These are phyloP conservation scores for Pholiota adiposa DNA, from an alignment of 1,284 basidiomycete genomes.

Conservation along the genomic window DNA sequence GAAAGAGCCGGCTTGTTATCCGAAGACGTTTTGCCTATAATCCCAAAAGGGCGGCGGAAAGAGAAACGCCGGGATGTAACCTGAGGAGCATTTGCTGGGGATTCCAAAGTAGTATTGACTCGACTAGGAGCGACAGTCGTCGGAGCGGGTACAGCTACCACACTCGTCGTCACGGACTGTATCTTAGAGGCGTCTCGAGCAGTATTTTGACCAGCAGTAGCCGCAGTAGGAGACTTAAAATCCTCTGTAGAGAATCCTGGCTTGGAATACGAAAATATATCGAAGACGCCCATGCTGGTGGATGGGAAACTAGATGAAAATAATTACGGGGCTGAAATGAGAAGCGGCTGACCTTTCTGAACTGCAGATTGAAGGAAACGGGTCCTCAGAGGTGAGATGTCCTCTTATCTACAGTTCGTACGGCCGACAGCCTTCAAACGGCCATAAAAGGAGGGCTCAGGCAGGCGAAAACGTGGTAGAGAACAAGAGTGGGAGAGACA, in stretches of 20 bases:
- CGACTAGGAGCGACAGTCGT: neutral
- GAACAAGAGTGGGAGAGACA: neutral
- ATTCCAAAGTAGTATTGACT: neutral
- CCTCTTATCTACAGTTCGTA: neutral
- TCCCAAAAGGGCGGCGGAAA: conserved; percentile 21
- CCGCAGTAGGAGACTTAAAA: neutral
- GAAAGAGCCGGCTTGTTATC: conserved; percentile 41
- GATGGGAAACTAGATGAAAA: neutral
- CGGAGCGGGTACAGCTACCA: neutral
- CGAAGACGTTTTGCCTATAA: conserved; percentile 18
- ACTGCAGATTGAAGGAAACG: neutral
- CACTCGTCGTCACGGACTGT: neutral
- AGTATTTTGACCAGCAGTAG: neutral
- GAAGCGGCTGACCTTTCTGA: neutral
- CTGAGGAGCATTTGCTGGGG: neutral
- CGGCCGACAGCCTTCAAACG: neutral
- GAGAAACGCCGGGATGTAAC: conserved; percentile 21
- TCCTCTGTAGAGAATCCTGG: neutral
- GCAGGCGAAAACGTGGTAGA: neutral
- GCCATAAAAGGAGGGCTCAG: conserved; percentile 13
- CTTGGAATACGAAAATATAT: conserved; percentile 8
- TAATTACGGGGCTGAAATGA: neutral
- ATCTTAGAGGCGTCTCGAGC: neutral
- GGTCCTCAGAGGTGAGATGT: neutral
- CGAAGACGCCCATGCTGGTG: conserved; percentile 15